Evolutionary conservation across 768 basidiomycete genomes (phyloP), one percentile per base, ranked within the genome.

Genomic region (Aureoboletus auriporus): DNA sequence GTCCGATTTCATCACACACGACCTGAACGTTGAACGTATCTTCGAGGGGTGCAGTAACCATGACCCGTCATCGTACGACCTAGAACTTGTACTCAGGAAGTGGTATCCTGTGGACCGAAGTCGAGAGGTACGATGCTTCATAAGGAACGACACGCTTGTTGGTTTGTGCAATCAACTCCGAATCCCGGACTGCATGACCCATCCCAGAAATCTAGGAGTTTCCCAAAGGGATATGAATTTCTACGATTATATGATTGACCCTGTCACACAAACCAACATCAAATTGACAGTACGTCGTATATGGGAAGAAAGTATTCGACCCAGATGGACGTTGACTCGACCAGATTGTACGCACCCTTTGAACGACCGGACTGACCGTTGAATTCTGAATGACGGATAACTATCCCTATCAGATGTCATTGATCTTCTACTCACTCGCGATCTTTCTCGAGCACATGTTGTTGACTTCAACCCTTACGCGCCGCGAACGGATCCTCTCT

Each of bases 401-500:
- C n/a, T 33, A 34, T 34, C n/a, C 10, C n/a, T 23, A 14, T 5
- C 14, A 51, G 94, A 96, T 61, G 71, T 78, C 8, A 85, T 98
- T 58, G 94, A 98, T 63, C 68, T 96, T 39, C 78, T 94, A 51
- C 77, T 97, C 31, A 92, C 91, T 3, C 84, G 91, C 27, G 83
- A 93, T 63, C 74, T 91, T 31, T 66, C 76, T 2, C 75, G 81
- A 10, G 89, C 82, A 13, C 87, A 93, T 66, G 74, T 98, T 56
- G 64, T 98, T 60, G 95, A 97, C 64, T 92, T 97, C 69, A 93
- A 93, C 55, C 91, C 93, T 0, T 96, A 86, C 59, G 79, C 84
- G 10, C 79, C 83, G 5, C 82, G 80, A 33, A 96, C 95, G n/a
- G 93, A 97, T 58, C 65, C 92, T 0, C 77, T 95, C 0, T 73